Percentiles rank a stretch among this genome's conserved stretches.
Conservation (phyloP, 2,329 filamentous ascomycete species). For the Cytospora schulzeri region DNA sequence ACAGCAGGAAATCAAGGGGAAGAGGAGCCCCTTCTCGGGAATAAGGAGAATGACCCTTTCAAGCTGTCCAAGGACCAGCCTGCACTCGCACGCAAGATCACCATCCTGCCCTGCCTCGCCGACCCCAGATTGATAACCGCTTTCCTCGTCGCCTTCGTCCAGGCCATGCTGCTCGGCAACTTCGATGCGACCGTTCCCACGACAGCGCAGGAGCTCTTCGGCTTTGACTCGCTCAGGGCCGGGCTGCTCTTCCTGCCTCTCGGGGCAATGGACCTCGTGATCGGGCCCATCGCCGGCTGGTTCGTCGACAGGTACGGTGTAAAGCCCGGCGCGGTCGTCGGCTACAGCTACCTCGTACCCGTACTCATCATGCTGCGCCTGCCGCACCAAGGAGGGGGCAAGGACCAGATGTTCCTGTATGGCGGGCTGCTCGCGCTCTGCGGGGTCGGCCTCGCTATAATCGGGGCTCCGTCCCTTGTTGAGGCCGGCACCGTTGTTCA, state of each 20-base stretch:
- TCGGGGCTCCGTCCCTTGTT: constrained; percentile 57
- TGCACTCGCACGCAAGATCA: constrained; percentile 43
- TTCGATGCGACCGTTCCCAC: constrained; percentile 45
- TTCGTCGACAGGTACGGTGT: constrained; percentile 42
- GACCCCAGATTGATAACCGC: constrained; percentile 44
- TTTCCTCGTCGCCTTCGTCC: constrained; percentile 44
- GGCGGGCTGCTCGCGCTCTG: constrained; percentile 27
- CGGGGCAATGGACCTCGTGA: constrained; percentile 39
- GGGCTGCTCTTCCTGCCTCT: constrained; percentile 43
- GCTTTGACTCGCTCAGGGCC: constrained; percentile 39
- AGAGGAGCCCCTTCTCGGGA: constrained; percentile 43
- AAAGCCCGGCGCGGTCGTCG: constrained; percentile 37
- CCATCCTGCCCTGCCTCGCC: constrained; percentile 48
- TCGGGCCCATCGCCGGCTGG: constrained; percentile 40
- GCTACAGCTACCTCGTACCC: constrained; percentile 30
- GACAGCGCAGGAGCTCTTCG: constrained; percentile 40
- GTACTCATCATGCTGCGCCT: constrained; percentile 22
- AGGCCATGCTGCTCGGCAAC: constrained; percentile 42
- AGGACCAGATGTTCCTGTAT: constrained; percentile 19
- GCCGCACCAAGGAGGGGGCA: constrained; percentile 19
- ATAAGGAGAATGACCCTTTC: constrained; percentile 40
- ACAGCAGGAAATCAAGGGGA: constrained; percentile 35
- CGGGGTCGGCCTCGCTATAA: constrained; percentile 55
- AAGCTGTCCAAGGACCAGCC: constrained; percentile 45
- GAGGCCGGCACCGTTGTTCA: constrained; percentile 59